Evolutionary conservation across 2,329 filamentous ascomycete genomes (phyloP).

Genomic region (Aspergillus ustus): DNA sequence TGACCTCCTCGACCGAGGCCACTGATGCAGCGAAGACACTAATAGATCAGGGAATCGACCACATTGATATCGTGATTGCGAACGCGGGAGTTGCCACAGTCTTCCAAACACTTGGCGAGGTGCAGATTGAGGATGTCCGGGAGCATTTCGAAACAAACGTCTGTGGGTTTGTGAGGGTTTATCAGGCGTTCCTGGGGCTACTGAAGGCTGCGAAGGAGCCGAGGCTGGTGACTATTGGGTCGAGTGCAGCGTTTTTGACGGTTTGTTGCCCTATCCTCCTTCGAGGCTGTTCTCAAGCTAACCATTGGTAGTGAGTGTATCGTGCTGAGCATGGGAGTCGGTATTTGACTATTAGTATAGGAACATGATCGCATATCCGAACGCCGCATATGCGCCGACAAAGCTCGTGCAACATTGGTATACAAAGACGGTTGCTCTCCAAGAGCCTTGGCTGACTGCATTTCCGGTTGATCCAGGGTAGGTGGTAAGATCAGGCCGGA

Average conservation of each 20-base stretch:
- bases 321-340: background rate
- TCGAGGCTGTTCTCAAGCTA: background rate
- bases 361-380: constrained; percentile 16
- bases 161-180: constrained; percentile 33
- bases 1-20: constrained; percentile 39
- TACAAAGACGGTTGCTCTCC: constrained; percentile 15
- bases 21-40: constrained; percentile 39
- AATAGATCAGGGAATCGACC: constrained; percentile 37
- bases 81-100: constrained; percentile 52
- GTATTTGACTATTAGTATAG: background rate
- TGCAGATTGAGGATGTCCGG: constrained; percentile 24
- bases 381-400: constrained; percentile 23
- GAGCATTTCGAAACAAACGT: constrained; percentile 40
- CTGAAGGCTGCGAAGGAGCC: constrained; percentile 18
- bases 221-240: constrained; percentile 23
- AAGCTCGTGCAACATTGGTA: constrained; percentile 25
- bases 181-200: constrained; percentile 21
- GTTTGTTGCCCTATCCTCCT: background rate
- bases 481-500: background rate
- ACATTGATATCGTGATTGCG: constrained; percentile 57
- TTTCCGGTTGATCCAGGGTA: constrained; percentile 28
- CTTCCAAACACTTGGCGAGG: constrained; percentile 23
- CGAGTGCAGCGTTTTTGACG: constrained; percentile 17
- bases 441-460: constrained; percentile 22
- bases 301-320: constrained; percentile 3